phyloP scores from a whole-genome alignment of 495 filamentous ascomycete genomes.

The Podospora anserina region DNA sequence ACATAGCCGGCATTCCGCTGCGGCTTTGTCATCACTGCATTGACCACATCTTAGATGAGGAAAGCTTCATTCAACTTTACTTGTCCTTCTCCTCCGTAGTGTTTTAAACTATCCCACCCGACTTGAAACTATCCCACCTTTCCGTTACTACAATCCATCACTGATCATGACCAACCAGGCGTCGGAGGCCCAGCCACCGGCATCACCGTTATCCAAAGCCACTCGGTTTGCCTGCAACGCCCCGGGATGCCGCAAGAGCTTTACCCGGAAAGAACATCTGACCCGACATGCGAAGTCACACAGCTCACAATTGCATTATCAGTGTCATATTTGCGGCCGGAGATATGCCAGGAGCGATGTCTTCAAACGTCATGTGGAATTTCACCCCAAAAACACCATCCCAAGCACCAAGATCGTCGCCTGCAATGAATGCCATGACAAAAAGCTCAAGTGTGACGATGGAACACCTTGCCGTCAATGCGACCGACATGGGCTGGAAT shows the following conservation, averaged over 20 bases:
- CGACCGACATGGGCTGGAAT: neutral
- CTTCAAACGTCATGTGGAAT: conserved; percentile 32
- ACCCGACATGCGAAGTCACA: conserved; percentile 33
- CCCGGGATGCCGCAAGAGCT: conserved; percentile 25
- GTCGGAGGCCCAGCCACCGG: neutral
- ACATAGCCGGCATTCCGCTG: neutral
- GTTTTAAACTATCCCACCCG: neutral
- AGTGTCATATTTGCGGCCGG: conserved; percentile 29
- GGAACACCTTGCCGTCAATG: conserved; percentile 5
- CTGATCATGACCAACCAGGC: neutral
- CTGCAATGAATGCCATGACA: conserved; percentile 1
- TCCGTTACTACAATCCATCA: neutral
- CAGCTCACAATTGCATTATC: conserved; percentile 21
- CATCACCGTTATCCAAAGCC: neutral
- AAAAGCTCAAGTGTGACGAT: conserved; percentile 11
- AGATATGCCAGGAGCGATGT: conserved; percentile 35
- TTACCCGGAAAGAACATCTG: conserved; percentile 33
- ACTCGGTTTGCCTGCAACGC: conserved; percentile 23
- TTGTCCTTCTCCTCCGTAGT: neutral
- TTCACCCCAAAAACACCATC: conserved; percentile 20
- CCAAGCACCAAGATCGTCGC: neutral
- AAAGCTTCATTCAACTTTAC: neutral
- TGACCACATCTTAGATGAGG: neutral
- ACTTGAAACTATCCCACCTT: neutral
- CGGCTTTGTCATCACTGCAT: neutral